phyloP scores from a whole-genome alignment of 345 rosid species.

The Chamaenerion angustifolium region DNA sequence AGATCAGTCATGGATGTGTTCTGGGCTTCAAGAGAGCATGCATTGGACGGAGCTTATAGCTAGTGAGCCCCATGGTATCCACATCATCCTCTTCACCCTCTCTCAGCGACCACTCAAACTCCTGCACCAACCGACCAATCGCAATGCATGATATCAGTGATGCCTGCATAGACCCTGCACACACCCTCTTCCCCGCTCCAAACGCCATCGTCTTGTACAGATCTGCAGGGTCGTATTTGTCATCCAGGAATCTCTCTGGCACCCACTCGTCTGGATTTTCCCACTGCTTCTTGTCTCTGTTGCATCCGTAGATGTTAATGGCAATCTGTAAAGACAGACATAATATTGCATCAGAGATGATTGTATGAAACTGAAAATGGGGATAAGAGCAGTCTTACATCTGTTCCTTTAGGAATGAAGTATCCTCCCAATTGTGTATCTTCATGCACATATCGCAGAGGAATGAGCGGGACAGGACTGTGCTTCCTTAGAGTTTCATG shows the following conservation, averaged over 20 bases:
- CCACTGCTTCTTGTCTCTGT: conserved; percentile 73
- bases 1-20: not conserved
- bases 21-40: conserved; percentile 45
- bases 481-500: conserved; percentile 79
- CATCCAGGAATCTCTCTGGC: conserved; percentile 63
- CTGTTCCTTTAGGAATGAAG: conserved; percentile 54
- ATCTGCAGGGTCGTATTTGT: conserved; percentile 34
- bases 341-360: too few species aligned
- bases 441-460: conserved; percentile 58
- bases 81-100: conserved; percentile 58
- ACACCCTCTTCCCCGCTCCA: conserved; percentile 67
- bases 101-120: conserved; percentile 55
- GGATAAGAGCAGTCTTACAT: conserved; percentile 21
- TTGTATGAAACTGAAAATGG: too few species aligned
- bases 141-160: conserved; percentile 35
- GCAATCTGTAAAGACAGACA: conserved; percentile 40
- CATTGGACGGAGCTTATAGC: conserved; percentile 69
- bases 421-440: conserved; percentile 71
- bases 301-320: conserved; percentile 75
- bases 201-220: conserved; percentile 86
- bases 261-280: conserved; percentile 55
- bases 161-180: conserved; percentile 78
- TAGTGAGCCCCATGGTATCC: conserved; percentile 46
- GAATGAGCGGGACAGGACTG: conserved; percentile 62
- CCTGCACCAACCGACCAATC: conserved; percentile 66